Evolutionary conservation across 129 eudicot species (phyloP), one percentile per base, ranked within the genome.

Genomic region (Rutidosis leptorrhynchoides): DNA sequence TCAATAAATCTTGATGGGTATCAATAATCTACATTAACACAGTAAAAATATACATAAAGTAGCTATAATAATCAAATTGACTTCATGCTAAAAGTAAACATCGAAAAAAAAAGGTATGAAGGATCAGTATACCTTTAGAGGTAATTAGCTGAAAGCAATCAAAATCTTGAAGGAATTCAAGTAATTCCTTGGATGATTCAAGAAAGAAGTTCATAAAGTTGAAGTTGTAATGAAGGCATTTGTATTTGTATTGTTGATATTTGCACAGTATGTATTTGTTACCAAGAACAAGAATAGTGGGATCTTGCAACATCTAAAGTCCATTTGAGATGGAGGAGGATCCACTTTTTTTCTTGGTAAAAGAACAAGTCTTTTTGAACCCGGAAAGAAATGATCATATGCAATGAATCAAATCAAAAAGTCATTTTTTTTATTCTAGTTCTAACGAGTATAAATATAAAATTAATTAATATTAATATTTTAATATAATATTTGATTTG

Each of bases 121-220:
- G 59, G 69, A 67, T 67, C 57, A 21, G 12, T 63, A 51, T 25
- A 71, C 65, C 67, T 55, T 28, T 45, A 68, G 58, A 51, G 48
- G 8, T 46, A 42, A 6, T 59, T 26, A 43, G 46, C 29, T 69
- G 37, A 32, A 25, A 72, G 63, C 77, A 70, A 32, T 23, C 58
- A 46, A 32, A 46, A 26, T 59, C 72, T 65, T 74, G 26, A 15
- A 53, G 60, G 54, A 49, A 21, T 69, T 73, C 77, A 83, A 54
- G 85, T 83, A 70, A 87, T 81, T 72, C 83, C 85, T 77, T 86
- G 85, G 88, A 81, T 64, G 81, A 69, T 65, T 52, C 69, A 16
- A 70, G 70, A 75, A 73, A 65, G 65, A 71, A 70, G 74, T 75
- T 75, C 87, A 83, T 83, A 71, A 75, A 80, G 78, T 62, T 64